Conservation (phyloP, 2,329 filamentous ascomycete genomes). For the Grosmannia huntii region DNA sequence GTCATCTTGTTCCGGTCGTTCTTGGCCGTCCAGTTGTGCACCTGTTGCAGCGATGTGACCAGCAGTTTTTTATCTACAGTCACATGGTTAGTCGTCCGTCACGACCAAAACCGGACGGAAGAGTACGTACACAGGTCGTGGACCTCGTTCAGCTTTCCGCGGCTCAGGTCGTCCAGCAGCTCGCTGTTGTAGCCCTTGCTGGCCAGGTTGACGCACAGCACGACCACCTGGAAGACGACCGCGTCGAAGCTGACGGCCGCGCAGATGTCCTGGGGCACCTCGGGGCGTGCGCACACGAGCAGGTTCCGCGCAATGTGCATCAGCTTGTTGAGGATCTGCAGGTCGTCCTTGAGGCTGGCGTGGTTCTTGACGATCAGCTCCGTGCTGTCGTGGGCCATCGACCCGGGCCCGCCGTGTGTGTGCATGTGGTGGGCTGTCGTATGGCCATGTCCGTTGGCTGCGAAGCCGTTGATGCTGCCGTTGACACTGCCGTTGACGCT, state of each 20-base stretch:
- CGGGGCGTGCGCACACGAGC: slow-evolving; percentile 49
- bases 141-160: slow-evolving; percentile 46
- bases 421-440: slow-evolving; percentile 1
- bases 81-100: neutral
- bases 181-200: slow-evolving; percentile 56
- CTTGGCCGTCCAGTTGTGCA: slow-evolving; percentile 57
- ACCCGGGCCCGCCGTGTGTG: slow-evolving; percentile 17
- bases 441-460: neutral
- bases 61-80: slow-evolving; percentile 49
- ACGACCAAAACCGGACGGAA: neutral
- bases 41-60: slow-evolving; percentile 52
- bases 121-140: slow-evolving; percentile 46
- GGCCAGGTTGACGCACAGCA: slow-evolving; percentile 53
- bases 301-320: slow-evolving; percentile 55
- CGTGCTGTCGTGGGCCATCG: slow-evolving; percentile 39
- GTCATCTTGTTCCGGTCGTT: slow-evolving; percentile 59
- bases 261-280: slow-evolving; percentile 53
- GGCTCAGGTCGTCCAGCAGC: slow-evolving; percentile 43
- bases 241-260: slow-evolving; percentile 52
- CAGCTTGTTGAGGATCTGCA: slow-evolving; percentile 51
- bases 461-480: slow-evolving; percentile 11
- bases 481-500: neutral
- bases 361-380: slow-evolving; percentile 52
- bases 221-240: slow-evolving; percentile 52
- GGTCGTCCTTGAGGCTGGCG: slow-evolving; percentile 44